phyloP scores from a whole-genome alignment of 2,329 filamentous ascomycete genomes.

The Diaporthe batatas region DNA sequence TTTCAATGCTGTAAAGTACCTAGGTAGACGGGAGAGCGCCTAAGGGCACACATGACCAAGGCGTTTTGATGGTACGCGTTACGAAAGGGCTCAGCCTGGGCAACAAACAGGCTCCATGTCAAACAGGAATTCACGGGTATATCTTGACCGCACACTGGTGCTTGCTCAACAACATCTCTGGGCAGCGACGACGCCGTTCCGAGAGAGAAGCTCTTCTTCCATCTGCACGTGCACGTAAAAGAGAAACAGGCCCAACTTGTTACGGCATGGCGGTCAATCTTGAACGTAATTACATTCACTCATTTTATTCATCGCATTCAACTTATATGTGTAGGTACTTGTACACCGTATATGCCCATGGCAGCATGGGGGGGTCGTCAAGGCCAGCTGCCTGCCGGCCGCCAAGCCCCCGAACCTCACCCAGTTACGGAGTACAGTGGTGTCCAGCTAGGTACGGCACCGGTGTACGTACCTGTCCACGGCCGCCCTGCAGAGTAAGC shows the following conservation, averaged over 20 bases:
- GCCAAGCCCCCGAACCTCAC: constrained; percentile 11
- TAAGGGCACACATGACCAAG: constrained; percentile 46
- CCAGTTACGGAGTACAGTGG: background rate
- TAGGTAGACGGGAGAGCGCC: constrained; percentile 41
- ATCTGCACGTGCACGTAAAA: background rate
- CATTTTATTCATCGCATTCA: too few species aligned
- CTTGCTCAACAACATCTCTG: background rate
- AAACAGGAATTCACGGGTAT: background rate
- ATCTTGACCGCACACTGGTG: background rate
- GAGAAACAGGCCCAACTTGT: background rate
- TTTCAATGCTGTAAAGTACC: constrained; percentile 27
- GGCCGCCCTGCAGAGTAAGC: constrained; percentile 32
- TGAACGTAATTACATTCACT: background rate
- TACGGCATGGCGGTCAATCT: background rate
- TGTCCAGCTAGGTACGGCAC: background rate
- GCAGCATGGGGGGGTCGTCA: too few species aligned
- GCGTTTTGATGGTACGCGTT: constrained; percentile 47
- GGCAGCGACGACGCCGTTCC: background rate
- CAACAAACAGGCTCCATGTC: background rate
- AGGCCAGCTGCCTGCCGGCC: constrained; percentile 39
- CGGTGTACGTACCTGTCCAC: constrained; percentile 14
- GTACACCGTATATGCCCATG: too few species aligned
- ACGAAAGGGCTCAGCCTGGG: constrained; percentile 43
- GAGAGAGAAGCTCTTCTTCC: background rate
- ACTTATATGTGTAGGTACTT: too few species aligned